Conservation (phyloP, 1,139 yeast genomes). For the Geotrichum aggregatum region DNA sequence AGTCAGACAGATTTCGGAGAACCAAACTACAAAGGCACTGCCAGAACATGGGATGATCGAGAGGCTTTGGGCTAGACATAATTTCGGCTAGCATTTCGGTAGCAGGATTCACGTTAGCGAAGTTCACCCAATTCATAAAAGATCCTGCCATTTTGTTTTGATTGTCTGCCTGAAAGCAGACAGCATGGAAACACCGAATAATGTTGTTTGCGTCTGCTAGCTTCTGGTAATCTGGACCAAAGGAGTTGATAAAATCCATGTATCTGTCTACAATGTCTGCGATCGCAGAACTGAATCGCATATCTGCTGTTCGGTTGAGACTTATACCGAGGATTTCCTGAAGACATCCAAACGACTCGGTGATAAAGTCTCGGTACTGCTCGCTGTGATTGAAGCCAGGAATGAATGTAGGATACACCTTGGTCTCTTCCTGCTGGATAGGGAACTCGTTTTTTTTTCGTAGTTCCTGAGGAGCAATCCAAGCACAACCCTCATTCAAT, state of each 20-base stretch:
- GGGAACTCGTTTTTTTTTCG: constrained; percentile 19
- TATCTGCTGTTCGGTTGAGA: constrained; percentile 10
- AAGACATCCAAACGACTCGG: constrained; percentile 34
- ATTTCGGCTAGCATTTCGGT: constrained; percentile 25
- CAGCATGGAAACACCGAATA: constrained; percentile 26
- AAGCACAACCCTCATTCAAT: constrained; percentile 42
- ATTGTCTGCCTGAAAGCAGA: constrained; percentile 25
- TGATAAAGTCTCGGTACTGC: constrained; percentile 40
- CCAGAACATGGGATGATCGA: constrained; percentile 61
- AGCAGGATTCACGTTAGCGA: constrained; percentile 26
- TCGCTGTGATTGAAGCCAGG: constrained; percentile 41
- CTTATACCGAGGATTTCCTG: constrained; percentile 13
- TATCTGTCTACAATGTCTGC: constrained; percentile 18
- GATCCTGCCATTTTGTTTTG: constrained; percentile 23
- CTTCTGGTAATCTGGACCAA: constrained; percentile 18
- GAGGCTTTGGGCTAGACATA: constrained; percentile 45
- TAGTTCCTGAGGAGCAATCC: constrained; percentile 38
- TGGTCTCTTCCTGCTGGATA: constrained; percentile 31
- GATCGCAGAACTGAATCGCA: constrained; percentile 18
- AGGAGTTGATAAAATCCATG: constrained; percentile 17
- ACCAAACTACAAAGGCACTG: constrained; percentile 54
- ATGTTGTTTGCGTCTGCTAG: constrained; percentile 27
- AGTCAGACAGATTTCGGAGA: constrained; percentile 62
- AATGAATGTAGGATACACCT: constrained; percentile 41
- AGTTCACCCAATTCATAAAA: constrained; percentile 30